These are phyloP conservation scores for Aureobasidium sp. DNA, from an alignment of 2,329 filamentous ascomycete genomes.

Conservation along the genomic window DNA sequence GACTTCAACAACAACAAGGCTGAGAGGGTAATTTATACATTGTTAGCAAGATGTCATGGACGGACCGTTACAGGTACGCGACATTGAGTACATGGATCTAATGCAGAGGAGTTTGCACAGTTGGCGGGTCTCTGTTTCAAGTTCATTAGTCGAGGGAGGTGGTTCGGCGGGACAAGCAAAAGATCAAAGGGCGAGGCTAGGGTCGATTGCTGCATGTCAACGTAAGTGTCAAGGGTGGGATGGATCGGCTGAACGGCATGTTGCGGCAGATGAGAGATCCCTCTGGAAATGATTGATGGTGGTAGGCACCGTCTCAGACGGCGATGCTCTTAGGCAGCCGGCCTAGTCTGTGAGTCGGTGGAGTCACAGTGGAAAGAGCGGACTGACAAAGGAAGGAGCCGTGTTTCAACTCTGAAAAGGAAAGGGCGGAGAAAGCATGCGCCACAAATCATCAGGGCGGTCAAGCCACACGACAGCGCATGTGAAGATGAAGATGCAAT, in stretches of 20 bases:
- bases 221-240: not conserved
- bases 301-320: not conserved
- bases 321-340: too few relatives aligned
- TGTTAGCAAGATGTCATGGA: not conserved
- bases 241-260: not conserved
- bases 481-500: constrained; percentile 7
- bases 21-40: constrained; percentile 12
- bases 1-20: not conserved
- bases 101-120: constrained; percentile 13
- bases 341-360: too few relatives aligned
- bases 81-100: not conserved
- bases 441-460: too few relatives aligned
- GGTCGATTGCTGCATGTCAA: constrained; percentile 6
- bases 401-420: too few relatives aligned
- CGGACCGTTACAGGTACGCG: not conserved
- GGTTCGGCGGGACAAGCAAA: not conserved
- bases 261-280: not conserved
- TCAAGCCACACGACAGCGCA: too few relatives aligned
- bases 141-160: constrained; percentile 14
- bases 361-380: too few relatives aligned
- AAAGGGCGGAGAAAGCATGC: too few relatives aligned
- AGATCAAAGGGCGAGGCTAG: not conserved
- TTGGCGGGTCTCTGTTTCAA: constrained; percentile 14
- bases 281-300: not conserved
- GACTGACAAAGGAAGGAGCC: too few relatives aligned